phyloP scores from a whole-genome alignment of 2,329 filamentous ascomycete species.

The Coniella lustricola region DNA sequence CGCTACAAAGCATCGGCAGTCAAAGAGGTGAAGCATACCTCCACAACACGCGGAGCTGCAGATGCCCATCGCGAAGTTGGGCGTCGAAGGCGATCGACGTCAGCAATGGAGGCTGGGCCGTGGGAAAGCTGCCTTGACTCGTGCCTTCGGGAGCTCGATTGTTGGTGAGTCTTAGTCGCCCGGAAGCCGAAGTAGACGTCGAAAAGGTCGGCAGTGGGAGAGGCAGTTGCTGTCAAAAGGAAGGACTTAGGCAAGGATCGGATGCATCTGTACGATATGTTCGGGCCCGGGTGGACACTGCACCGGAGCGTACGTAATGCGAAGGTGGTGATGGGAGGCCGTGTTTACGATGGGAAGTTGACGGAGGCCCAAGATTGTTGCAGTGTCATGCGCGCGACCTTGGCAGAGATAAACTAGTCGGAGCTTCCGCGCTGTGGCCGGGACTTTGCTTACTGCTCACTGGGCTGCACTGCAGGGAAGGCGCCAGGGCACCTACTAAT shows the following conservation, averaged over 20 bases:
- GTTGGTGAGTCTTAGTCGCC: constrained; percentile 2
- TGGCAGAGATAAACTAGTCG: neutral
- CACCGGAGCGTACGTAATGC: constrained; percentile 13
- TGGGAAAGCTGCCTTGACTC: constrained; percentile 11
- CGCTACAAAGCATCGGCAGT: constrained; percentile 2
- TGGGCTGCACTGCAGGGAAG: neutral
- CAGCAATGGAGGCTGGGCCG: constrained; percentile 8
- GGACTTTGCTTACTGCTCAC: neutral
- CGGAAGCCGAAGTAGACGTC: neutral
- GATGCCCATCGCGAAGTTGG: constrained; percentile 47
- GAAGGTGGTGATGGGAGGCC: constrained; percentile 6
- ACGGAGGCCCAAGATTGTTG: neutral
- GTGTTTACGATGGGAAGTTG: constrained; percentile 3
- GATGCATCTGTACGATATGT: constrained; percentile 11
- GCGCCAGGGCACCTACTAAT: too few relatives aligned
- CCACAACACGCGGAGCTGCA: constrained; percentile 58
- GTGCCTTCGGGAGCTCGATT: constrained; percentile 8
- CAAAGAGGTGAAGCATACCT: constrained; percentile 29
- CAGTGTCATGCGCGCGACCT: constrained; percentile 1
- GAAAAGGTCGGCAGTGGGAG: neutral
- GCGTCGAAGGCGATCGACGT: constrained; percentile 11
- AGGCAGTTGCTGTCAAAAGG: neutral
- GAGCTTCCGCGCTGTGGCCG: neutral
- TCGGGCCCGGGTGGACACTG: constrained; percentile 9
- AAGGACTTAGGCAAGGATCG: constrained; percentile 5